Evolutionary conservation across 768 basidiomycete genomes (phyloP).

Genomic region (Sistotremastrum suecicum): DNA sequence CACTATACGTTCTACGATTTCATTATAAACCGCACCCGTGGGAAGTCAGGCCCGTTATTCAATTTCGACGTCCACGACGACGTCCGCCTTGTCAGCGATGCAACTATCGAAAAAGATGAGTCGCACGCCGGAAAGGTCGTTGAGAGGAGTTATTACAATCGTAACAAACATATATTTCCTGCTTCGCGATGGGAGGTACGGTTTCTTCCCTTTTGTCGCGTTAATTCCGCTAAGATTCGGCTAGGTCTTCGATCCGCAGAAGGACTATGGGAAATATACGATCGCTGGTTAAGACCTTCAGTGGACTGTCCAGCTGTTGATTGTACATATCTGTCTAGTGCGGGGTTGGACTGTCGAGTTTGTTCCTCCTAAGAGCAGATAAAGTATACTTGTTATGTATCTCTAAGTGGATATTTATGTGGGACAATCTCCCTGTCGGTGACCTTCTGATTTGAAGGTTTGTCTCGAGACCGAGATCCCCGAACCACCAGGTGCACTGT

Average conservation of each 20-base stretch:
- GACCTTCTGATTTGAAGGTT: no score
- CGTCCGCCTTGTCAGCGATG: slow-evolving; percentile 85
- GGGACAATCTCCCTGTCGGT: no score
- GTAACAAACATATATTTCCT: slow-evolving; percentile 97
- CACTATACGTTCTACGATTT: slow-evolving; percentile 99
- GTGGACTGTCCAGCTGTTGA: no score
- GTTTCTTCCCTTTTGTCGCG: slow-evolving; percentile 4
- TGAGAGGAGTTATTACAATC: slow-evolving; percentile 87
- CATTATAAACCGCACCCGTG: slow-evolving; percentile 94
- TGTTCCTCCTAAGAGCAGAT: no score
- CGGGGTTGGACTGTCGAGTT: no score
- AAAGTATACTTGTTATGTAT: no score
- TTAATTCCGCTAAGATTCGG: not conserved
- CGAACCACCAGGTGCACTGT: no score
- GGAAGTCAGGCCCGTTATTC: slow-evolving; percentile 95
- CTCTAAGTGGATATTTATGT: no score
- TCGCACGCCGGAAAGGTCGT: slow-evolving; percentile 98
- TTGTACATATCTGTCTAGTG: no score
- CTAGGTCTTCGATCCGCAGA: slow-evolving; percentile 88
- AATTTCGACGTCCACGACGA: slow-evolving; percentile 99
- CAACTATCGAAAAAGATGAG: slow-evolving; percentile 94
- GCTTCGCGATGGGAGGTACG: slow-evolving; percentile 91
- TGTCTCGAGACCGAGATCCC: no score
- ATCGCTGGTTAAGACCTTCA: slow-evolving; percentile 25
- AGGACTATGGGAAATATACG: slow-evolving; percentile 86